Base-by-base conservation (phyloP, 164 flowering plant genomes). In the Euptelea pleiosperma region DNA sequence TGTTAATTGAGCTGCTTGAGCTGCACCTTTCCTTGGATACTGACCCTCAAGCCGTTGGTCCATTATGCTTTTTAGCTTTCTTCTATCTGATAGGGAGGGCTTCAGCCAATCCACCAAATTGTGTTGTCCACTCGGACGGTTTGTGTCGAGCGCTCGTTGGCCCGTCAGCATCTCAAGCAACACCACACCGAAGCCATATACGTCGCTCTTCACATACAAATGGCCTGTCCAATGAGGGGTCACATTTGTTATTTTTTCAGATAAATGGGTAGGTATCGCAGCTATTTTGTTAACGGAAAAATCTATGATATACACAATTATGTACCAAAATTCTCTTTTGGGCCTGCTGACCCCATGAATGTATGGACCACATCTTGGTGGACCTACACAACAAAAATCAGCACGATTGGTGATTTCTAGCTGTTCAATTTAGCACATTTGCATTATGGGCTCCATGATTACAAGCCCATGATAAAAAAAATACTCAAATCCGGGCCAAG, bases 171-270 rank as follows among this genome's bases (percentile, higher is more conserved):
- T 58, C 42, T 88, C 96, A 9, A 83, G 73, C 55, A 88, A 24
- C 1, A 83, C 84, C 4, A 87, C 80, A 0, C 96, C 96, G 31
- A 87, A 83, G 0, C 81, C 86, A 53, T 81, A 87, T 14, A 88
- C 91, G 34, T 87, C 96, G 45, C 89, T 83, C 64, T 78, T 77
- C 46, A 81, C 71, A 49, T 82, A 75, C 69, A 85, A 56, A 63
- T 78, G 87, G 10, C 89, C 89, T 81, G 77, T 55, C 34, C 52
- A 56, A 55, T 12, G 12, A 36, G 25, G 25, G 43, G 25, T 42
- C 31, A 49, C 18, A 21, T 19, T 31, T 22, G 34, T 21, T 44
- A 43, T 18, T 28, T n/a, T 39, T 10, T 2, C 8, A 44, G 48
- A 44, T 44, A n/a, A 21, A 16, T 8, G n/a, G n/a, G n/a, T n/a